Percentiles rank a stretch among this genome's conserved stretches.
Evolutionary conservation across 2,329 filamentous ascomycete genomes (phyloP).

Genomic region (Dactylonectria macrodidyma): DNA sequence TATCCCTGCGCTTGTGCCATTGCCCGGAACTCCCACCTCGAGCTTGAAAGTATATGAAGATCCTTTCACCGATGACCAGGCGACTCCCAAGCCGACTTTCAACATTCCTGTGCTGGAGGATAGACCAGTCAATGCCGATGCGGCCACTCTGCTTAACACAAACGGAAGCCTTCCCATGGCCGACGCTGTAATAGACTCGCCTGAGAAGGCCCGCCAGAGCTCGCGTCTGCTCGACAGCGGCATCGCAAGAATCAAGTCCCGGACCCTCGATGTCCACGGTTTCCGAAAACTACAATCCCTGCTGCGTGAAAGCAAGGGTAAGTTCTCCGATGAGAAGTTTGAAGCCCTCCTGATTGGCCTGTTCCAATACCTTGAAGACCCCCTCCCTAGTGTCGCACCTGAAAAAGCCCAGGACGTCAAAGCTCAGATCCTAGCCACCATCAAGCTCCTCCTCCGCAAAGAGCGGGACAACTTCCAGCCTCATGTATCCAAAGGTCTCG

Average conservation of each 20-base stretch:
- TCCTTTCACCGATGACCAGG: constrained; percentile 67
- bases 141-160: constrained; percentile 49
- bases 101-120: constrained; percentile 70
- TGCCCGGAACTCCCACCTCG: constrained; percentile 31
- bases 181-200: constrained; percentile 44
- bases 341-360: constrained; percentile 77
- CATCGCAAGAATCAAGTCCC: constrained; percentile 79
- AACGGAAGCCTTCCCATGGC: constrained; percentile 42
- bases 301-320: constrained; percentile 75
- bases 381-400: constrained; percentile 66
- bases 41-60: constrained; percentile 74
- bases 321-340: constrained; percentile 78
- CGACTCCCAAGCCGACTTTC: constrained; percentile 62
- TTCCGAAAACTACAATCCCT: constrained; percentile 85
- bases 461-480: constrained; percentile 76
- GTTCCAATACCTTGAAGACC: constrained; percentile 80
- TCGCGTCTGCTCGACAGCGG: constrained; percentile 79
- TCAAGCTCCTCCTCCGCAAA: constrained; percentile 80
- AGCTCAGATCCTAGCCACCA: constrained; percentile 80
- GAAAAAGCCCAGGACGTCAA: constrained; percentile 82
- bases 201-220: constrained; percentile 71
- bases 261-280: constrained; percentile 84
- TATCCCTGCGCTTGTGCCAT: constrained; percentile 7
- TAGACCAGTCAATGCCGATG: constrained; percentile 72
- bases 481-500: constrained; percentile 77